Evolutionary conservation across 176 grass and related monocot genomes (phyloP), one percentile per base, ranked within the genome.

Genomic region (Oryza nivara): DNA sequence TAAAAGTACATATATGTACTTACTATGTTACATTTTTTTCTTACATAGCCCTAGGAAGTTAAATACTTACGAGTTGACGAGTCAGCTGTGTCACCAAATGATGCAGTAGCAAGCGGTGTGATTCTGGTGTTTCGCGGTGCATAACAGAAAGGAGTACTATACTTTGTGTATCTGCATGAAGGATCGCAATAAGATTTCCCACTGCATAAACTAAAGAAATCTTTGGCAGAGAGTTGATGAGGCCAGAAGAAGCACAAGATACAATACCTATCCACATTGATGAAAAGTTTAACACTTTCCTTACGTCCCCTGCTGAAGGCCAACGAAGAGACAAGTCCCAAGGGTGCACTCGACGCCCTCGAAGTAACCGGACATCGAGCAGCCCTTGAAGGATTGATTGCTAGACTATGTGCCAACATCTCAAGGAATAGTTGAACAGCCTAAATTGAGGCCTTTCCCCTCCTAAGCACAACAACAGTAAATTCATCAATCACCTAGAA

Each of bases 371-470:
- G 61, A 70, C 69, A 86, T 47, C 13, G 68, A 20, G 78, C 72
- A 41, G 85, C 45, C 63, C 83, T 94, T n/a, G 73, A 45, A 44
- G 90, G 80, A 93, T 87, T 80, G 43, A 60, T 91, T 58, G 79
- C 65, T 82, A 93, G 77, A 74, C 89, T 85, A 88, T 80, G 88
- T 4, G 76, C 60, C 49, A 88, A 86, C 95, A 97, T 97, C 14
- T 84, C 87, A 71, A 83, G 8, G n/a, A 68, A 79, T 35, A 19
- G 63, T 17, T 81, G 19, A 58, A 84, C 47, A 89, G 38, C n/a
- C 73, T 60, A 60, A 11, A 71, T 7, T 4, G 1, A 84, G 22
- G 28, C 1, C 26, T 10, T 20, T 22, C 74, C 28, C 68, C 80
- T 80, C 30, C 17, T 23, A 65, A 14, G 47, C 26, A 28, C 69